Conservation (phyloP, 1,139 yeast species). For the Diutina rugosa region DNA sequence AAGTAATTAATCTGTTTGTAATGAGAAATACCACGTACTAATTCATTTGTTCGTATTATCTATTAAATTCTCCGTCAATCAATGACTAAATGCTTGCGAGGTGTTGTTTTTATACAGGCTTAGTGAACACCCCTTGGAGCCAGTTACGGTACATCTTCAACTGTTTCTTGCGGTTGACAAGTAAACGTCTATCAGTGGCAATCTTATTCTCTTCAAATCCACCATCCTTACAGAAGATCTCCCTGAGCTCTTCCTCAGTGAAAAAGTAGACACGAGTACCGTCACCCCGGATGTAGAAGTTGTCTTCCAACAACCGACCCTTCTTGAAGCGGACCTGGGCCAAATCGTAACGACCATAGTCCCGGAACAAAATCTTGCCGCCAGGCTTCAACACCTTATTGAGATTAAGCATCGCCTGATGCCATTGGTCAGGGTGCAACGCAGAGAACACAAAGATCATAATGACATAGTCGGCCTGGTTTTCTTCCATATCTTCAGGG, state of each 20-base stretch:
- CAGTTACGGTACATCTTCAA: constrained; percentile 94
- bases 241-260: constrained; percentile 79
- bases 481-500: constrained; percentile 76
- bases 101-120: constrained; percentile 9
- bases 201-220: constrained; percentile 59
- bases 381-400: constrained; percentile 77
- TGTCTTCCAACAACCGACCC: constrained; percentile 76
- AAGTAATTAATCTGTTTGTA: background rate
- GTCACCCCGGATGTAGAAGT: constrained; percentile 93
- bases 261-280: constrained; percentile 96
- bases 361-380: constrained; percentile 80
- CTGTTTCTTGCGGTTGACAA: constrained; percentile 85
- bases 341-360: constrained; percentile 89
- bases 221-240: constrained; percentile 51
- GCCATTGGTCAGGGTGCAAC: constrained; percentile 86
- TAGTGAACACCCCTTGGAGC: constrained; percentile 76
- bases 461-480: constrained; percentile 81
- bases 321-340: constrained; percentile 93
- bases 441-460: constrained; percentile 94
- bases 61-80: background rate
- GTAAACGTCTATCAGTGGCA: constrained; percentile 79
- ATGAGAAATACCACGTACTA: background rate
- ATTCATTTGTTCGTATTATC: background rate
- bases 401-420: constrained; percentile 59
- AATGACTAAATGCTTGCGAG: background rate